Conservation (phyloP, 2,329 filamentous ascomycete genomes). For the Ceratocystis smalleyi region DNA sequence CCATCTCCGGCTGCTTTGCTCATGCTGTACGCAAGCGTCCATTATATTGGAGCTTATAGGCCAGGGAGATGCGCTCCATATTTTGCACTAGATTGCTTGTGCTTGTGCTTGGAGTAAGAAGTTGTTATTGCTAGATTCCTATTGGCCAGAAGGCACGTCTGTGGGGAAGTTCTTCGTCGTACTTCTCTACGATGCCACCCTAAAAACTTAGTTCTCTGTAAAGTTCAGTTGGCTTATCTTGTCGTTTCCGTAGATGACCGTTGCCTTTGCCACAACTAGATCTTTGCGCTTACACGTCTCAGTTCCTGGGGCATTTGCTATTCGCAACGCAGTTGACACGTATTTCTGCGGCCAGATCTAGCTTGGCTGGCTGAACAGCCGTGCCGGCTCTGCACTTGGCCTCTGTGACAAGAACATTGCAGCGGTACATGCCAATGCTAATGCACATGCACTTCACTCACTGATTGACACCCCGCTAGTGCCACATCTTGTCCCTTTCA, state of each 20-base stretch:
- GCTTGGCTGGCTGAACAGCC: too few species aligned
- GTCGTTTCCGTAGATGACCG: too few species aligned
- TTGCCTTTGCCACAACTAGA: too few species aligned
- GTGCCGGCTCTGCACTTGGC: background rate
- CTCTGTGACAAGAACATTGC: background rate
- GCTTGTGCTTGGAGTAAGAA: background rate
- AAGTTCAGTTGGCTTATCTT: too few species aligned
- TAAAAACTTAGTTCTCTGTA: background rate
- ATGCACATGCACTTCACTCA: background rate
- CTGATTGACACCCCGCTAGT: background rate
- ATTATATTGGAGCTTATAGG: too few species aligned
- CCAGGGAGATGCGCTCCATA: background rate
- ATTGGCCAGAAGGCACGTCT: background rate
- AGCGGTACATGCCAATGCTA: background rate
- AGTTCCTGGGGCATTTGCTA: too few species aligned
- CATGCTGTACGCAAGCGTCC: too few species aligned
- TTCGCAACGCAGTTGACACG: too few species aligned
- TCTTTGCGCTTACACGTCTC: too few species aligned
- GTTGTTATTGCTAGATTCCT: background rate
- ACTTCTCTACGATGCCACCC: background rate
- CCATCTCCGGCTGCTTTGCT: too few species aligned
- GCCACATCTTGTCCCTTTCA: background rate
- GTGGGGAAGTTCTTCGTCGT: background rate
- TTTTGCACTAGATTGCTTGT: background rate
- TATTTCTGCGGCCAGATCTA: too few species aligned